Evolutionary conservation across 768 basidiomycete species (phyloP).

Genomic region (Auricularia auricula-judae): DNA sequence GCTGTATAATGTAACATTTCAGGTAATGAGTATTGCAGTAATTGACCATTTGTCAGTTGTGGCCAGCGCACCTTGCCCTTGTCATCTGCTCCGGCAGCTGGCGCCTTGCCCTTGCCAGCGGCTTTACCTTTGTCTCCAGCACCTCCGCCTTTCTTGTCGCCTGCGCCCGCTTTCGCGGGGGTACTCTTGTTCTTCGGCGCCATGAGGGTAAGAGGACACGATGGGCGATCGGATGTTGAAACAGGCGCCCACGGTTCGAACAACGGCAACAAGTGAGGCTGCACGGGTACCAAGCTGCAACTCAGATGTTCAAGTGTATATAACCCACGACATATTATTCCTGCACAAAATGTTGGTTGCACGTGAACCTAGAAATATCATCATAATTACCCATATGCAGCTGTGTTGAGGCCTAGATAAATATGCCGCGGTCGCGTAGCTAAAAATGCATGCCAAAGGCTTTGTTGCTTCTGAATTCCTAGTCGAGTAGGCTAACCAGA

Average conservation of each 20-base stretch:
- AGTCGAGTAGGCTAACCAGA: too few relatives aligned
- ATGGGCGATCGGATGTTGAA: too few relatives aligned
- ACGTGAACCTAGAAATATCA: too few relatives aligned
- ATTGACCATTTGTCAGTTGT: too few relatives aligned
- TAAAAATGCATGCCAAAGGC: not conserved
- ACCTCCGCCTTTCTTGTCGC: conserved; percentile 1
- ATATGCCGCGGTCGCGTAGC: not conserved
- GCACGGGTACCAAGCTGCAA: too few relatives aligned
- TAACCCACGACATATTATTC: too few relatives aligned
- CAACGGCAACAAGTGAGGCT: too few relatives aligned
- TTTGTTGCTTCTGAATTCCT: not conserved
- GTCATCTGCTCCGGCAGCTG: not conserved
- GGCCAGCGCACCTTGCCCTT: conserved; percentile 4
- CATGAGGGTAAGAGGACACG: not conserved
- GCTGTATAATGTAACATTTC: conserved; percentile 6
- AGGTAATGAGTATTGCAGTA: not conserved
- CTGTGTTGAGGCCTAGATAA: too few relatives aligned
- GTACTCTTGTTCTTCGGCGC: not conserved
- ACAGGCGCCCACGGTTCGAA: too few relatives aligned
- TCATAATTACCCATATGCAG: too few relatives aligned
- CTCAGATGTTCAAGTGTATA: too few relatives aligned
- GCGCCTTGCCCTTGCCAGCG: not conserved
- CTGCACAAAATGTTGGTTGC: too few relatives aligned
- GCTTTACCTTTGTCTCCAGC: not conserved
- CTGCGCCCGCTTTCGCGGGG: not conserved